Evolutionary conservation across 805 yeast species (phyloP).

Genomic region (Candida tallmaniae): DNA sequence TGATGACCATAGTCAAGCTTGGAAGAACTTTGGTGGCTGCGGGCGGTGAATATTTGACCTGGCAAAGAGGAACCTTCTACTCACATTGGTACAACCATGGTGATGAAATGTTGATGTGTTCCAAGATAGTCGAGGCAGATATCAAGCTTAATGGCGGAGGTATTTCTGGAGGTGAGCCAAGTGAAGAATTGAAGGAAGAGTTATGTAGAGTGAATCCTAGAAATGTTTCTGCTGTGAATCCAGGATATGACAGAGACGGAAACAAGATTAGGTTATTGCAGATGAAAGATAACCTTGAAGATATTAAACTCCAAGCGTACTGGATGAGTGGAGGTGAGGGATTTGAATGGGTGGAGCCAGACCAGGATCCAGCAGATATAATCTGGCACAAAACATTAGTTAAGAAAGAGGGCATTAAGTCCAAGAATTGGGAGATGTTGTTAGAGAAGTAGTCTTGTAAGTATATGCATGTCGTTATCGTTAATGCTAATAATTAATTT

Average conservation of each 20-base stretch:
- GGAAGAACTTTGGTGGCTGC: slow-evolving; percentile 34
- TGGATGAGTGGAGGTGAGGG: slow-evolving; percentile 88
- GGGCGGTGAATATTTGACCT: slow-evolving; percentile 53
- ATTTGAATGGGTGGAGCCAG: slow-evolving; percentile 87
- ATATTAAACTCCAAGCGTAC: slow-evolving; percentile 68
- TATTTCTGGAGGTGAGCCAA: slow-evolving; percentile 34
- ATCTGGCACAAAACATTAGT: slow-evolving; percentile 35
- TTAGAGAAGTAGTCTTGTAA: no score
- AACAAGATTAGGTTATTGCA: slow-evolving; percentile 35
- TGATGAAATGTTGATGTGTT: slow-evolving; percentile 64
- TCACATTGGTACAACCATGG: slow-evolving; percentile 60
- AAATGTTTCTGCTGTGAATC: slow-evolving; percentile 21
- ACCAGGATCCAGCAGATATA: slow-evolving; percentile 79
- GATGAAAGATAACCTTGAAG: slow-evolving; percentile 55
- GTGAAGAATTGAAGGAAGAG: slow-evolving; percentile 30
- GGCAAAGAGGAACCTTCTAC: slow-evolving; percentile 63
- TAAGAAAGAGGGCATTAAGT: no score
- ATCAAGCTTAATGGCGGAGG: slow-evolving; percentile 47
- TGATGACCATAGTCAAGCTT: slow-evolving; percentile 35
- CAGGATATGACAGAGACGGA: slow-evolving; percentile 36
- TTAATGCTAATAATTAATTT: no score
- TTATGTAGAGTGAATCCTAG: slow-evolving; percentile 27
- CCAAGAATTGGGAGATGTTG: no score
- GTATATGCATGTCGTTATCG: no score
- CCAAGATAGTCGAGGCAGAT: slow-evolving; percentile 64